Base-by-base conservation (phyloP, 768 basidiomycete genomes). In the Gautieria morchelliformis region DNA sequence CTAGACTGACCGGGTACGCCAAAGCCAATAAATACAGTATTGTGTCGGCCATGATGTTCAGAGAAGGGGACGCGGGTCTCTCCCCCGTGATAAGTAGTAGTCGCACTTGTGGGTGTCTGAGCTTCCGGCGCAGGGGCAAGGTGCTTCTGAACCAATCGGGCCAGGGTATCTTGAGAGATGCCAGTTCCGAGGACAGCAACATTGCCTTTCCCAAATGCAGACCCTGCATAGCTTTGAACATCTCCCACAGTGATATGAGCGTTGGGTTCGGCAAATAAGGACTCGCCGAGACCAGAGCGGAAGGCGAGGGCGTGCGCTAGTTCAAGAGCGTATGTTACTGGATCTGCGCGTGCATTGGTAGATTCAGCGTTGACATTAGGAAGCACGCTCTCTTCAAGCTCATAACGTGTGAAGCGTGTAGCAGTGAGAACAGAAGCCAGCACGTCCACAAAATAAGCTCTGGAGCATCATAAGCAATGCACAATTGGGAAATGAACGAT, bases 211-310 rank as follows among this genome's bases (percentile, higher is more conserved):
- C 80, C 75, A 72, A 94, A 93, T 22, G 83, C 83, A 54, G 80
- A 70, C 32, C 79, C 69, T 60, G 92, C 92, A 65, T 80, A 93
- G 2, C 79, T 72, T 67, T 85, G 83, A 65, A 95, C 78, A 62
- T 91, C 86, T 12, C 78, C 78, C 20, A 79, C 76, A 49, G 83
- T 79, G 63, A 89, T 70, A 27, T 64, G 62, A 62, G 78, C 72
- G 66, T 89, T 83, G 15, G 81, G 75, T n/a, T 85, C 75, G 19
- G 93, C 87, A 71, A 90, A 92, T 59, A 97, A 80, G 22, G 94
- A 87, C 63, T 87, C 79, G 64, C 95, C 95, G 64, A 98, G 92
- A 15, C 95, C 95, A 44, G 76, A 78, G 66, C 94, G 92, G 88
- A 98, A 99, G 45, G 95, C 94, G 58, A 94, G 76, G 45, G 80